These are phyloP conservation scores for Pleurotus cornucopiae DNA, from an alignment of 768 basidiomycete genomes.

Conservation along the genomic window DNA sequence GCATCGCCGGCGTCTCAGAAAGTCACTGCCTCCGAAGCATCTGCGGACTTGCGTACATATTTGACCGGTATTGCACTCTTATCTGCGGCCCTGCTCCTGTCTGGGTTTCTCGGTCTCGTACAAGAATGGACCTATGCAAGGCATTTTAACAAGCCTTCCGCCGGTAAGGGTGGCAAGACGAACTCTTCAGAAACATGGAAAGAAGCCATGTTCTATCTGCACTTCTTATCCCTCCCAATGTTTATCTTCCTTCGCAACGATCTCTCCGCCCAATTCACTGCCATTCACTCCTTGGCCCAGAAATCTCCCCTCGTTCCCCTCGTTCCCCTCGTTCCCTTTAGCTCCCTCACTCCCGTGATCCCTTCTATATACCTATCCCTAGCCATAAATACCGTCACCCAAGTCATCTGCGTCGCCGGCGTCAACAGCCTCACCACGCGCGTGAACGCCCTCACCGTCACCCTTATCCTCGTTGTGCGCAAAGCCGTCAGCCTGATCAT, in stretches of 20 bases:
- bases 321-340: conserved; percentile 15
- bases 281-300: conserved; percentile 35
- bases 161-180: conserved; percentile 6
- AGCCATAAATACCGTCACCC: conserved; percentile 74
- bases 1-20: conserved; percentile 39
- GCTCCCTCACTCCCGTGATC: conserved; percentile 32
- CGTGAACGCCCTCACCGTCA: conserved; percentile 72
- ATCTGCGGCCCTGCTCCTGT: conserved; percentile 70
- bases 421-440: conserved; percentile 82
- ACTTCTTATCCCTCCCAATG: conserved; percentile 76
- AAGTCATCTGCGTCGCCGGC: conserved; percentile 80
- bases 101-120: conserved; percentile 75
- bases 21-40: conserved; percentile 10
- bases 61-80: conserved; percentile 71
- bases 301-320: conserved; percentile 9
- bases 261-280: conserved; percentile 41
- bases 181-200: conserved; percentile 56
- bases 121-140: conserved; percentile 75
- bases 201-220: conserved; percentile 90
- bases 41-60: conserved; percentile 40
- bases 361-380: conserved; percentile 64
- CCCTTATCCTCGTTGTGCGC: conserved; percentile 74
- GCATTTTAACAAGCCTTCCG: conserved; percentile 9
- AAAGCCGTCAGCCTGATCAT: conserved; percentile 76
- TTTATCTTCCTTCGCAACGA: conserved; percentile 59